Percentiles rank a stretch among this genome's conserved stretches.
phyloP scores from a whole-genome alignment of 2,329 filamentous ascomycete species.

The Colletotrichum sublineola region DNA sequence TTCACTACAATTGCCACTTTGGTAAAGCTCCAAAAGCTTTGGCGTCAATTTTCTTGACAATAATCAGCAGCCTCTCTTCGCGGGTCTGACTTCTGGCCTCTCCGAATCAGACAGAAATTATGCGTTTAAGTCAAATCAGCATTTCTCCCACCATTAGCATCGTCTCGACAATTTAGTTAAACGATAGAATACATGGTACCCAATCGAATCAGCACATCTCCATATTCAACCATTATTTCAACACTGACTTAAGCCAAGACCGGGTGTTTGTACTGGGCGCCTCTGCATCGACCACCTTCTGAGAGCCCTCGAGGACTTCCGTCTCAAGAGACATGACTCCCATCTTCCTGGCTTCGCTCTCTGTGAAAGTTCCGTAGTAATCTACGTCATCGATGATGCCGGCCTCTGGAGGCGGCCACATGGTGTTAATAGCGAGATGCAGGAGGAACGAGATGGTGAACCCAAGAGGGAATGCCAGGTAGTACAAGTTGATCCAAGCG shows the following conservation, averaged over 20 bases:
- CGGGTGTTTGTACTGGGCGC: background rate
- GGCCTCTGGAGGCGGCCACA: constrained; percentile 33
- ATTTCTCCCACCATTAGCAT: background rate
- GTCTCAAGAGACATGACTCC: constrained; percentile 7
- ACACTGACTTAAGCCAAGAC: constrained; percentile 19
- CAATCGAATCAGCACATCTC: no score
- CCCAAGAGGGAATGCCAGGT: constrained; percentile 34
- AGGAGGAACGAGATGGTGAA: constrained; percentile 37
- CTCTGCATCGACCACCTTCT: background rate
- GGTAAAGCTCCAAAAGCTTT: background rate
- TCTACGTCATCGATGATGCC: constrained; percentile 24
- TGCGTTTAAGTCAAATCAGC: background rate
- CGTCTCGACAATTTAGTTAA: background rate
- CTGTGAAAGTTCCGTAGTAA: constrained; percentile 37
- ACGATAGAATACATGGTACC: background rate
- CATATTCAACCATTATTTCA: background rate
- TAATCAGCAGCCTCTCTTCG: no score
- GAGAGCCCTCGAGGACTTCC: constrained; percentile 21
- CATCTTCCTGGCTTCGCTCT: constrained; percentile 33
- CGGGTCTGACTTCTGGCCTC: background rate
- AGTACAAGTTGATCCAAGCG: constrained; percentile 33
- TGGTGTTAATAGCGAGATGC: constrained; percentile 29
- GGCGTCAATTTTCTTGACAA: no score
- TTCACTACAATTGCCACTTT: background rate
- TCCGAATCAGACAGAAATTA: background rate